Conservation (phyloP, 2,329 filamentous ascomycete genomes). For the Cytospora schulzeri region DNA sequence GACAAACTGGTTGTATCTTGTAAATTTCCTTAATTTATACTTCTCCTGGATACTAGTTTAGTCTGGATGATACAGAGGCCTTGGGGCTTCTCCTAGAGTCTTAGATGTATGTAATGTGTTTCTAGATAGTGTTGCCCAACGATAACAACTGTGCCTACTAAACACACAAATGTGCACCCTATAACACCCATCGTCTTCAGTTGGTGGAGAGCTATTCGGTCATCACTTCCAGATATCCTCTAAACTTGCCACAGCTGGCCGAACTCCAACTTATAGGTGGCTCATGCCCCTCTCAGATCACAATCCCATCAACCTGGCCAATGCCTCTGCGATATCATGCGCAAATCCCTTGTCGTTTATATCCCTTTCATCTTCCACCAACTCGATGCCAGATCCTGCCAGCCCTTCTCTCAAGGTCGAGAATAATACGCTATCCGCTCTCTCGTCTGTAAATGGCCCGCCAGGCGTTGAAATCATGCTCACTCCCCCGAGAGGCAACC, state of each 20-base stretch:
- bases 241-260: neutral
- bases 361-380: slow-evolving; percentile 51
- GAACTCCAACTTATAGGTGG: neutral
- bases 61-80: too few relatives aligned
- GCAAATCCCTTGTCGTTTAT: slow-evolving; percentile 60
- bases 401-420: slow-evolving; percentile 52
- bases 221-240: neutral
- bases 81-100: neutral
- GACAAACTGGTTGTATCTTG: neutral
- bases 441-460: slow-evolving; percentile 53
- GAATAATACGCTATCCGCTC: slow-evolving; percentile 54
- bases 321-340: slow-evolving; percentile 45
- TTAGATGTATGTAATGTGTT: neutral
- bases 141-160: neutral
- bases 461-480: slow-evolving; percentile 60
- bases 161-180: too few relatives aligned
- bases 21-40: neutral
- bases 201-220: neutral
- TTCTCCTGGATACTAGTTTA: neutral
- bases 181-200: too few relatives aligned
- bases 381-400: slow-evolving; percentile 47
- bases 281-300: neutral
- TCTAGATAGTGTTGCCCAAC: neutral
- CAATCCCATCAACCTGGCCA: slow-evolving; percentile 38
- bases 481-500: slow-evolving; percentile 62